These are phyloP conservation scores for Phytophthora niederhauseri DNA, from an alignment of 352 stramenopile genomes.

Conservation along the genomic window DNA sequence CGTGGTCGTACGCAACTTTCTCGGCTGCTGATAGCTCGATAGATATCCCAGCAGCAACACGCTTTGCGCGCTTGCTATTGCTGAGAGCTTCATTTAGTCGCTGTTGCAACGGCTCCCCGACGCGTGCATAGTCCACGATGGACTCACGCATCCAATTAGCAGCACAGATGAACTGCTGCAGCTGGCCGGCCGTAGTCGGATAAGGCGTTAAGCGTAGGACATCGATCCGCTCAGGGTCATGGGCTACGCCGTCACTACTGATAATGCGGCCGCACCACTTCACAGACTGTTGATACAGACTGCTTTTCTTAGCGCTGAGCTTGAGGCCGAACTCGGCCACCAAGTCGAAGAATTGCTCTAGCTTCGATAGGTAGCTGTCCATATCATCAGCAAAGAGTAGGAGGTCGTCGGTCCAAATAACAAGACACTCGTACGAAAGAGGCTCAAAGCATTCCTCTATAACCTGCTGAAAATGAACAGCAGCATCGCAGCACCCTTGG, in stretches of 20 bases:
- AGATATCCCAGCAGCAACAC: background rate
- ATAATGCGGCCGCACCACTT: too few relatives aligned
- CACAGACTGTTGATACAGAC: too few relatives aligned
- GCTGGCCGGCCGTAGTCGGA: background rate
- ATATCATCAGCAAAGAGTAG: background rate
- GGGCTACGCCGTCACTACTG: too few relatives aligned
- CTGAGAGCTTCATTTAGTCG: background rate
- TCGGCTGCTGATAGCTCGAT: background rate
- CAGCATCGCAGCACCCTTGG: background rate
- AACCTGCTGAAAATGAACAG: background rate
- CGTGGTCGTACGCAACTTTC: background rate
- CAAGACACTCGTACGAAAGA: background rate
- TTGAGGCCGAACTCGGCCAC: background rate
- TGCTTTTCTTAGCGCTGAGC: background rate
- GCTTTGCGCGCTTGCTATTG: constrained; percentile 2
- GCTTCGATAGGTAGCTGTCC: background rate
- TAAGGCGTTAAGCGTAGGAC: background rate
- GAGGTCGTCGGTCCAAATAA: background rate
- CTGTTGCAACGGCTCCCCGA: background rate
- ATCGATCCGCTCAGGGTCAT: too few relatives aligned
- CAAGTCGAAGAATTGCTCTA: background rate
- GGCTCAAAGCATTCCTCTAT: background rate
- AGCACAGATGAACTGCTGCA: constrained; percentile 9
- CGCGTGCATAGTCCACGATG: background rate
- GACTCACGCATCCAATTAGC: constrained; percentile 6